Base-by-base conservation (phyloP, 257 asterid species). In the Thymus quinquecostatus region DNA sequence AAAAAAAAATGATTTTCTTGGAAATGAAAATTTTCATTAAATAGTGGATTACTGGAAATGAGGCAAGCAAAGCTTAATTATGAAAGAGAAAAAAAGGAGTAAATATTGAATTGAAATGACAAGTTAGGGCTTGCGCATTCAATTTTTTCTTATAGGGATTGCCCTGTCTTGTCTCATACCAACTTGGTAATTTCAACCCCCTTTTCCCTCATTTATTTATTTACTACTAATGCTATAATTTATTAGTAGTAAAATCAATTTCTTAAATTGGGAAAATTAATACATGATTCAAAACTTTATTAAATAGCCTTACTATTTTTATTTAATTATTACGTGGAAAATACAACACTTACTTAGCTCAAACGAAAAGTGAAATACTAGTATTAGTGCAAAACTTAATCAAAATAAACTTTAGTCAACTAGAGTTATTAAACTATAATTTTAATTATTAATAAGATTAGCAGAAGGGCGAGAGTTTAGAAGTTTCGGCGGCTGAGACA, bases 401-500 rank as follows among this genome's bases (percentile, higher is more conserved):
- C 2, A 36, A 36, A 36, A 36, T 1, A 38, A 62, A 30, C 40
- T 38, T 38, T 11, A 29, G 40, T 51, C 69, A 76, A 71, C 53
- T 62, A 68, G 33, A 64, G 38, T 53, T 10, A 10, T 8, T 47
- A 4, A 4, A 38, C 3, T 10, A 0, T 32, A 38, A 34, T 34
- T 13, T 60, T 57, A 54, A 43, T 1, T 56, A 68, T 55, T 40
- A 60, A 75, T 69, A 57, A 7, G 59, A 34, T 34, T 27, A 43
- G 30, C 6, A 60, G 14, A 71, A 74, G 66, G 82, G 74, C 84
- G 68, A 80, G 78, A 44, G 79, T 77, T 86, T 77, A 82, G 96
- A 89, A 89, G 90, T 86, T 89, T 89, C 95, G 87, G 72, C 61
- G 56, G 56, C 74, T 51, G 75, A 78, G 84, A 79, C 75, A 82